Base-by-base conservation (phyloP, 345 rosid genomes). In the Passiflora organensis region DNA sequence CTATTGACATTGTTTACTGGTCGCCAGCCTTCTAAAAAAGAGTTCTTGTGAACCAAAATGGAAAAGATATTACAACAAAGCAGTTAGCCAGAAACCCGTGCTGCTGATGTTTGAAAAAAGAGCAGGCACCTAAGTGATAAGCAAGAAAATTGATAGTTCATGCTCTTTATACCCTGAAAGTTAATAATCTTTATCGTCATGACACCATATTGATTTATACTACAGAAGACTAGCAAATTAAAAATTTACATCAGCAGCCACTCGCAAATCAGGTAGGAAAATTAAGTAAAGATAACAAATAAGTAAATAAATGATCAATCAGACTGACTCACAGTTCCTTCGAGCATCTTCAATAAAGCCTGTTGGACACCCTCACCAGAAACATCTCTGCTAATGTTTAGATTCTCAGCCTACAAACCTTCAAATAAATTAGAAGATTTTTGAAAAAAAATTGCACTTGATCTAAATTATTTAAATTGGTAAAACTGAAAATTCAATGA, bases 351-450 rank as follows among this genome's bases (percentile, higher is more conserved):
- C 74, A 91, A 70, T 48, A 91, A 79, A 56, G 93, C 98, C 62
- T 91, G 98, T 64, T 91, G 98, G 43, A 91, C 98, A 63, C 98
- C 98, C 74, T 91, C 98, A 3, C 98, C 98, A 52, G 98, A 91
- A 47, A 91, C 98, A 80, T 91, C 98, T 64, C 96, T 76, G 75
- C 90, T 88, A 66, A 91, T 74, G 77, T 91, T 86, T 63, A 88
- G 69, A 78, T 95, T 84, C 78, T 91, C 98, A 58, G 87, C 95
- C 96, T 91, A 86, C 68, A 78, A 46, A 69, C 63, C 13, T 14
- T 55, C 43, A 22, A 39, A 3, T 46, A 17, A 4, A 36, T 2
- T 17, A 18, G 8, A 32, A 55, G 28, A 38, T 41, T 55, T 10
- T 16, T 10, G 14, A 15, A 53, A 58, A 32, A 56, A n/a, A 50